Base-by-base conservation (phyloP, 768 basidiomycete genomes). In the Suillus luteus region DNA sequence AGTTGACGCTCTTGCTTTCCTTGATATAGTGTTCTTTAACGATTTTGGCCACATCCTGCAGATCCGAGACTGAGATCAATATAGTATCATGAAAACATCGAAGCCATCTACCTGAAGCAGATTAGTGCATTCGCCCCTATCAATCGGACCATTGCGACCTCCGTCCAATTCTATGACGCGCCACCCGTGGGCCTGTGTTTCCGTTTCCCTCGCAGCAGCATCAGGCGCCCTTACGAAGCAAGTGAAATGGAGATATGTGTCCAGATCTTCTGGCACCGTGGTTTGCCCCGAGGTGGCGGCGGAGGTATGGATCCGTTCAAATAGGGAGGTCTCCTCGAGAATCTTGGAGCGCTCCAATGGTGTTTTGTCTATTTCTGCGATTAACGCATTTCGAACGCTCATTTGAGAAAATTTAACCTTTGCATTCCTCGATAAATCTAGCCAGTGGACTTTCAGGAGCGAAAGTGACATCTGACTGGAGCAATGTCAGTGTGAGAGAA, bases 111-210 rank as follows among this genome's bases (percentile, higher is more conserved):
- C 91, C 72, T 79, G 71, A 59, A 94, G 73, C 51, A 94, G 76
- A 71, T 90, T 79, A 1, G 64, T 75, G 66, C 85, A 86, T 63
- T 80, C 78, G 0, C 92, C 92, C 67, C 88, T 83, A 72, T 97
- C 95, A 67, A 97, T 80, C 1, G 95, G 94, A 3, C 92, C 92
- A 10, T 72, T 76, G 51, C 95, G 78, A 49, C 86, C 77, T 1
- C 95, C 95, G 76, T 97, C 95, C 55, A 99, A 78, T 74, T 97
- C 96, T 52, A 96, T 78, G 8, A 97, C 74, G 54, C 90, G 82
- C 76, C 66, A 71, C 70, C 41, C 70, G 68, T 65, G 75, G 65
- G 11, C 70, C 67, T 38, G 17, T 63, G 22, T 73, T 61, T 49
- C 65, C 61, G 37, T 55, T 14, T 24, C 62, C 62, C 19, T 68